These are phyloP conservation scores for Phenoliferia sp. DNA, from an alignment of 1,284 basidiomycete species.

Conservation along the genomic window DNA sequence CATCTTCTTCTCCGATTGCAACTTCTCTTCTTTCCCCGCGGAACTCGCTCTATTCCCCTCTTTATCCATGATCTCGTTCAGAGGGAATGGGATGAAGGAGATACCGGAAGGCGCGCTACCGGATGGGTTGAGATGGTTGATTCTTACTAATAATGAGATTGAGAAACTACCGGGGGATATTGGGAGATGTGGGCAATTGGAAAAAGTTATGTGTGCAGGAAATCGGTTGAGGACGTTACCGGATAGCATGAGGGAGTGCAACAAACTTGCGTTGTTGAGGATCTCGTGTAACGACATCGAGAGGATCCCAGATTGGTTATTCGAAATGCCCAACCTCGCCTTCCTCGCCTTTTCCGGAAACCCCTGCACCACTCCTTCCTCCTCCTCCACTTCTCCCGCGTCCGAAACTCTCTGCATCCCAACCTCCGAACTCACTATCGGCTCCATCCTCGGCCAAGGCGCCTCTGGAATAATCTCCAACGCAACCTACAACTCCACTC, in stretches of 20 bases:
- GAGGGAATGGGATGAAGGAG: not conserved
- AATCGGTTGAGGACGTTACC: not conserved
- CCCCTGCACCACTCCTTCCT: not conserved
- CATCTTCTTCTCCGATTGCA: not conserved
- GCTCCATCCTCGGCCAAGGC: not conserved
- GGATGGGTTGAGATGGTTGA: not conserved
- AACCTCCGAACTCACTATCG: not conserved
- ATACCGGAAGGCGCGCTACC: not conserved
- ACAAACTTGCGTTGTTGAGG: not conserved
- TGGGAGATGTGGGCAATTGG: not conserved
- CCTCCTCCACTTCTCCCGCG: not conserved
- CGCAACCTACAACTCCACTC: not conserved
- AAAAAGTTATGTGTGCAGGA: not conserved
- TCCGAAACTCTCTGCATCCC: not conserved
- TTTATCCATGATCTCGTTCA: not conserved
- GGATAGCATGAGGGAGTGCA: not conserved
- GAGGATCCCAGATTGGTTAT: not conserved
- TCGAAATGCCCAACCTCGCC: not conserved
- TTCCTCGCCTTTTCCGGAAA: not conserved
- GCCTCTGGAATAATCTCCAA: slow-evolving; percentile 1
- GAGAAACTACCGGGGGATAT: not conserved
- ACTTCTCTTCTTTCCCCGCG: not conserved
- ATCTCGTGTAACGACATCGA: not conserved
- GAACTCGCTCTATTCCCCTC: not conserved
- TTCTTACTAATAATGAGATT: slow-evolving; percentile 1